Conservation (phyloP, 2,329 filamentous ascomycete genomes). For the Diaporthe velutina region DNA sequence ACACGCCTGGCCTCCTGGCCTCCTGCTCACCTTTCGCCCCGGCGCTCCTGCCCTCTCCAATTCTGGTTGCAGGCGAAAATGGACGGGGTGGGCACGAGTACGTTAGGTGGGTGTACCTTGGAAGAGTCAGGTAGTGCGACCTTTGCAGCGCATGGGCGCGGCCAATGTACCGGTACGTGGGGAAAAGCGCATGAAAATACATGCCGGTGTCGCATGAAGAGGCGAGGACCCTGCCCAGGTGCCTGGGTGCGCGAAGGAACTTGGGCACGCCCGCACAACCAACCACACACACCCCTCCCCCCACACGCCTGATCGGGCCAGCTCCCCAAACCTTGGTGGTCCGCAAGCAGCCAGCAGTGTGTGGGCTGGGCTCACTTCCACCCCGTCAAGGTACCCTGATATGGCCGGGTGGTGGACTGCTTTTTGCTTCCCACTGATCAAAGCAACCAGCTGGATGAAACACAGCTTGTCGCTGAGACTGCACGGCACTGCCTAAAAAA, state of each 20-base stretch:
- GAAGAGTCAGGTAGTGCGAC: constrained; percentile 33
- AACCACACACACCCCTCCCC: constrained; percentile 24
- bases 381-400: neutral
- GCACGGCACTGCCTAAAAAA: neutral
- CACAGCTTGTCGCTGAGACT: constrained; percentile 12
- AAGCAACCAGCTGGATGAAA: constrained; percentile 31
- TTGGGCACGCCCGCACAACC: constrained; percentile 4
- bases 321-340: constrained; percentile 26
- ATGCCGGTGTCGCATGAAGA: constrained; percentile 44
- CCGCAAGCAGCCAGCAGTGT: constrained; percentile 23
- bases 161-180: constrained; percentile 49
- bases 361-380: constrained; percentile 18
- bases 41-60: constrained; percentile 19
- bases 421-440: constrained; percentile 18
- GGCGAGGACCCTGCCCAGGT: constrained; percentile 27
- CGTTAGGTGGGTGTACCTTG: constrained; percentile 15
- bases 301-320: constrained; percentile 24
- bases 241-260: constrained; percentile 10
- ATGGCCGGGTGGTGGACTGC: constrained; percentile 11
- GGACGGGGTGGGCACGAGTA: constrained; percentile 29
- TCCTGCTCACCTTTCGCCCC: constrained; percentile 41
- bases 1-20: constrained; percentile 34
- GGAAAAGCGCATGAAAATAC: constrained; percentile 45
- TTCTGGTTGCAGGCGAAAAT: constrained; percentile 29
- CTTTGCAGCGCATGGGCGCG: constrained; percentile 41